Conservation (phyloP, 352 stramenopile genomes). For the Thraustochytrium sp. region DNA sequence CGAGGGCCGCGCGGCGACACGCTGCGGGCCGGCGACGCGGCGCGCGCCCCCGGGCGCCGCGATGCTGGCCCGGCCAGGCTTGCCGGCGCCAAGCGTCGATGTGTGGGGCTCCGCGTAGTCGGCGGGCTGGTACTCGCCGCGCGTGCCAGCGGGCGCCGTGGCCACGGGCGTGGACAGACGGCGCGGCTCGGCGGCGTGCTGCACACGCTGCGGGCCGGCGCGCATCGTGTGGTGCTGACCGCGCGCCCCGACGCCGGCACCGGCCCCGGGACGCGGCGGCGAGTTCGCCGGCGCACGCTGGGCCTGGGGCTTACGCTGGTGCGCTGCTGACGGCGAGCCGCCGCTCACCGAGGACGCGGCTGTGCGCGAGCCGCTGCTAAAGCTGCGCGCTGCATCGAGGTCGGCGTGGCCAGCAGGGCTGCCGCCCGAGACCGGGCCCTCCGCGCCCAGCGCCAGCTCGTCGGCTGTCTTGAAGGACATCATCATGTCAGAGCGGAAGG, state of each 20-base stretch:
- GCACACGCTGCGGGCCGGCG: background rate
- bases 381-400: no score
- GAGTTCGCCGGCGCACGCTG: no score
- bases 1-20: background rate
- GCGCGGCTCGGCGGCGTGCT: background rate
- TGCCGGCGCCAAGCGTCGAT: no score
- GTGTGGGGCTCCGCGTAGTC: background rate
- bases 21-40: background rate
- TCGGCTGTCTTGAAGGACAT: constrained; percentile 6
- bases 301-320: background rate
- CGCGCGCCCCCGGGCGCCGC: background rate
- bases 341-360: background rate
- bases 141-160: no score
- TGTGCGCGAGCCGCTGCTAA: no score
- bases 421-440: no score
- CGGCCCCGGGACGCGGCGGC: no score
- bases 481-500: constrained; percentile 1
- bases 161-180: no score
- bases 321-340: background rate
- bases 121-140: background rate
- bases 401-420: no score
- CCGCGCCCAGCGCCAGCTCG: background rate
- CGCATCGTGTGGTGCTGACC: no score
- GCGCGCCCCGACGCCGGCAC: no score
- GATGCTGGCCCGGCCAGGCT: no score